These are phyloP conservation scores for Boeremia exigua DNA, from an alignment of 2,329 filamentous ascomycete species.

Conservation along the genomic window DNA sequence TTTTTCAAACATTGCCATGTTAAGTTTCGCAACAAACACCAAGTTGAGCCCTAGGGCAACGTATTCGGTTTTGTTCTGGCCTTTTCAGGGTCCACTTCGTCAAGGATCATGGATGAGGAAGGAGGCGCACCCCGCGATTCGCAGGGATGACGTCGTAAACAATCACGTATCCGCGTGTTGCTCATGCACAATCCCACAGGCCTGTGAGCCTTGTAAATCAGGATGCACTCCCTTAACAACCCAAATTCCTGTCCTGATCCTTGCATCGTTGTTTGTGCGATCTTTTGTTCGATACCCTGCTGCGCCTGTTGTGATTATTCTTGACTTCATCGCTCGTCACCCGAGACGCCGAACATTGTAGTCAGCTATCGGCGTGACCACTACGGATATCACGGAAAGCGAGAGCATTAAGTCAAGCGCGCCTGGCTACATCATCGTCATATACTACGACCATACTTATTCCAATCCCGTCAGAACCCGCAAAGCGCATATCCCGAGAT, in stretches of 20 bases:
- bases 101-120: constrained; percentile 7
- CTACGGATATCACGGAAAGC: constrained; percentile 16
- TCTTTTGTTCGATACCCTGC: background rate
- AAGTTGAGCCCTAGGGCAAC: constrained; percentile 2
- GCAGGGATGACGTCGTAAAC: constrained; percentile 15
- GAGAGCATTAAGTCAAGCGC: background rate
- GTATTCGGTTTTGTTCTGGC: background rate
- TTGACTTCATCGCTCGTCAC: constrained; percentile 16
- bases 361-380: constrained; percentile 4
- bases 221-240: background rate
- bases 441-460: background rate
- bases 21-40: constrained; percentile 13
- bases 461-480: background rate
- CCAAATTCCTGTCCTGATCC: background rate
- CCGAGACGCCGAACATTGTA: constrained; percentile 1
- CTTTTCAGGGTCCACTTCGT: constrained; percentile 6
- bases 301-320: background rate
- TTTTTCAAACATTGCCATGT: background rate
- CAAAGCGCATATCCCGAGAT: background rate
- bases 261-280: background rate
- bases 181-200: constrained; percentile 1
- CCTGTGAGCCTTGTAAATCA: constrained; percentile 6
- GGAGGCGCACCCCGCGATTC: constrained; percentile 9
- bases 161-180: constrained; percentile 5
- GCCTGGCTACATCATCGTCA: constrained; percentile 1